Percentiles rank a stretch among this genome's conserved stretches.
These are phyloP conservation scores for Phoma sp. DNA, from an alignment of 2,329 filamentous ascomycete genomes.

Conservation along the genomic window DNA sequence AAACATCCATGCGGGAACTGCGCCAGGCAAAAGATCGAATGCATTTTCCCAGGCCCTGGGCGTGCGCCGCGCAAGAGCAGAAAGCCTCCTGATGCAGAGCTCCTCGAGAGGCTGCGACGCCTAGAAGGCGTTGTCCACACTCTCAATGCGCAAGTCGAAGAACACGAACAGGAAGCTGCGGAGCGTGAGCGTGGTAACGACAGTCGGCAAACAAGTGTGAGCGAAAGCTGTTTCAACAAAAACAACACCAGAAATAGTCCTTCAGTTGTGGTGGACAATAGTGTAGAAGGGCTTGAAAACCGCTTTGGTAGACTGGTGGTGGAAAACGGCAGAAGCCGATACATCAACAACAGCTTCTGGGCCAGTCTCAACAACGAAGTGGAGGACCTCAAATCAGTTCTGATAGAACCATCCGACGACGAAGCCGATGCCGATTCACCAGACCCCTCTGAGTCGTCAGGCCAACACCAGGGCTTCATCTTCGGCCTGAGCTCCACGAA, in stretches of 20 bases:
- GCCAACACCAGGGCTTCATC: conserved; percentile 73
- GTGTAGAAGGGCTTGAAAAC: conserved; percentile 51
- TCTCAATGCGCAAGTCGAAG: conserved; percentile 54
- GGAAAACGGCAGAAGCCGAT: conserved; percentile 72
- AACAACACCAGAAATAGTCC: conserved; percentile 6
- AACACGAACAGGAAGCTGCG: conserved; percentile 43
- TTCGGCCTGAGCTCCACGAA: conserved; percentile 75
- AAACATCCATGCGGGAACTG: conserved; percentile 78
- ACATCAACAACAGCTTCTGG: conserved; percentile 80
- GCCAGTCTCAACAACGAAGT: conserved; percentile 77
- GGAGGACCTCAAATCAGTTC: conserved; percentile 66
- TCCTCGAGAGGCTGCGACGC: conserved; percentile 74
- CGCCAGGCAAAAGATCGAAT: conserved; percentile 71
- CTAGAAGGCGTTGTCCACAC: conserved; percentile 76
- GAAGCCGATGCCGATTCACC: conserved; percentile 61
- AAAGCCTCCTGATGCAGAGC: conserved; percentile 72
- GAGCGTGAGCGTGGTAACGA: conserved; percentile 28
- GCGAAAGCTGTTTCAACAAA: conserved; percentile 10
- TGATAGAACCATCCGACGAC: conserved; percentile 66
- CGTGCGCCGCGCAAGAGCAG: conserved; percentile 72
- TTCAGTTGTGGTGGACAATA: conserved; percentile 38
- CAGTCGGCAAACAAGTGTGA: conserved; percentile 19
- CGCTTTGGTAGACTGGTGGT: conserved; percentile 73
- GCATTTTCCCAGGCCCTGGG: conserved; percentile 76
- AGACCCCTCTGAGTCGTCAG: conserved; percentile 41